These are phyloP conservation scores for Volvariella volvacea DNA, from an alignment of 1,284 basidiomycete species.

Conservation along the genomic window DNA sequence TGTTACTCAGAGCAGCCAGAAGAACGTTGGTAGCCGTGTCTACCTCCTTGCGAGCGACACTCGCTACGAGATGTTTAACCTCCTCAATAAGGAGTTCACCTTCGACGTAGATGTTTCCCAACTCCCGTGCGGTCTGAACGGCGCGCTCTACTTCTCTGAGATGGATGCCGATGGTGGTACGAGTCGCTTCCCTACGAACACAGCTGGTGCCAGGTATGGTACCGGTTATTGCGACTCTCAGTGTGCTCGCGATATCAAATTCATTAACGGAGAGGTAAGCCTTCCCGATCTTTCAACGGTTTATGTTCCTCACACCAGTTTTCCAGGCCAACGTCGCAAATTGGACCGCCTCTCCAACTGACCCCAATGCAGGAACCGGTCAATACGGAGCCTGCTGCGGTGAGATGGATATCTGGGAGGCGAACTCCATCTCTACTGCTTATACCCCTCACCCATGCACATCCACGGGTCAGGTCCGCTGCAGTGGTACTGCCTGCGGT, in stretches of 20 bases:
- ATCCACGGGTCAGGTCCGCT: slow-evolving; percentile 30
- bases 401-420: slow-evolving; percentile 56
- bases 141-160: slow-evolving; percentile 12
- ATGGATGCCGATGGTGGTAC: slow-evolving; percentile 14
- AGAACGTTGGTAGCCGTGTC: slow-evolving; percentile 45
- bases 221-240: slow-evolving; percentile 44
- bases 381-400: slow-evolving; percentile 41
- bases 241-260: slow-evolving; percentile 36
- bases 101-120: slow-evolving; percentile 44
- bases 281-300: not conserved
- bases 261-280: slow-evolving; percentile 38
- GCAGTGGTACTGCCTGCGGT: slow-evolving; percentile 31
- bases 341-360: slow-evolving; percentile 32
- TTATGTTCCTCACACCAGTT: not conserved
- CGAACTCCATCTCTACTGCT: slow-evolving; percentile 40
- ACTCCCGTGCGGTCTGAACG: slow-evolving; percentile 14
- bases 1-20: slow-evolving; percentile 28
- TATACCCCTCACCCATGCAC: slow-evolving; percentile 43
- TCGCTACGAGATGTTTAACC: slow-evolving; percentile 42
- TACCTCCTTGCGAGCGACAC: slow-evolving; percentile 39
- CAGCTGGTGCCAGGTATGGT: slow-evolving; percentile 46
- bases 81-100: slow-evolving; percentile 46
- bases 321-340: slow-evolving; percentile 37
- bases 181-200: slow-evolving; percentile 15
- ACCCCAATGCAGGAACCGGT: slow-evolving; percentile 39